Conservation (phyloP, 331 rosid genomes). For the Malus hybrid region DNA sequence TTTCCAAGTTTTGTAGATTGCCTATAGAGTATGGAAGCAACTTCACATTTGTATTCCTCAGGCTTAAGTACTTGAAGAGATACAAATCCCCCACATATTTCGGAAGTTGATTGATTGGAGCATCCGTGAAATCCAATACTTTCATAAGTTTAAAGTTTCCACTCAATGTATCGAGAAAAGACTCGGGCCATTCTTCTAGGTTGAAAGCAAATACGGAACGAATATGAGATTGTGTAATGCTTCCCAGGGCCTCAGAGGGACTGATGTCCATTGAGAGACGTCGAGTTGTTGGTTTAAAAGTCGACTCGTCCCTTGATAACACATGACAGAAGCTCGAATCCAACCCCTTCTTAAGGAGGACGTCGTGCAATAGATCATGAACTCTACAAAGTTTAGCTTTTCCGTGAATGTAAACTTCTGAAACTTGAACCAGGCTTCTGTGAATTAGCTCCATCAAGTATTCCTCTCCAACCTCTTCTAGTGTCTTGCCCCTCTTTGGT, state of each 20-base stretch:
- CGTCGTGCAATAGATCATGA: conserved; percentile 2
- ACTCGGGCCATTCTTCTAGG: not conserved
- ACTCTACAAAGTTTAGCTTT: not conserved
- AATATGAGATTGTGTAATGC: not conserved
- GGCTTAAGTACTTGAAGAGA: too few relatives aligned
- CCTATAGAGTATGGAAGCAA: too few relatives aligned
- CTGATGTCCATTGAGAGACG: not conserved
- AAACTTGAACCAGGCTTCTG: conserved; percentile 18
- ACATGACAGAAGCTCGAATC: conserved; percentile 9
- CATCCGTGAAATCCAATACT: conserved; percentile 17
- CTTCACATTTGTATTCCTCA: too few relatives aligned
- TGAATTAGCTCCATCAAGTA: conserved; percentile 13
- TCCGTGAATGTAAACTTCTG: not conserved
- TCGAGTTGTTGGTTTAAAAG: not conserved
- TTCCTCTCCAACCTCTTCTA: conserved; percentile 1
- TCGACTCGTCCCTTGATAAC: not conserved
- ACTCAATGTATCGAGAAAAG: not conserved
- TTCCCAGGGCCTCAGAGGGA: not conserved
- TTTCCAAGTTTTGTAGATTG: too few relatives aligned
- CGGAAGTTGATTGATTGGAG: conserved; percentile 16
- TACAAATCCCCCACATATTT: not conserved
- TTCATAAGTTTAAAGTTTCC: conserved; percentile 8
- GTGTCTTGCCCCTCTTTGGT: not conserved
- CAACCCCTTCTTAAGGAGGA: not conserved
- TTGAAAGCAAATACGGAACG: conserved; percentile 6